Conservation (phyloP, 331 rosid genomes). For the Malus hybrid region DNA sequence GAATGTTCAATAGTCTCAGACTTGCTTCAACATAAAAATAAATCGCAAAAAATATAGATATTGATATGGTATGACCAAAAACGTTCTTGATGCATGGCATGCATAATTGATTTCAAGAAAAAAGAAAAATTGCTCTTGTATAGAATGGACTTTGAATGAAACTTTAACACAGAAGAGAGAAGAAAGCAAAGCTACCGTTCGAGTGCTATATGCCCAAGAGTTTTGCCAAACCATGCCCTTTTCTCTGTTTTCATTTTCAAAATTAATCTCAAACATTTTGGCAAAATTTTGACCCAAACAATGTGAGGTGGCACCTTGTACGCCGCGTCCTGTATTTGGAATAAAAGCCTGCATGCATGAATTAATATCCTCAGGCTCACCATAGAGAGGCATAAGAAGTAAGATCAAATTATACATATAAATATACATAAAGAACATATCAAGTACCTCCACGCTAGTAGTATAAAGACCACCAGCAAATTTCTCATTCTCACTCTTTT, state of each 20-base stretch:
- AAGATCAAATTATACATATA: not conserved
- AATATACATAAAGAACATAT: not conserved
- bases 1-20: not conserved
- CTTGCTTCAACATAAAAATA: not conserved
- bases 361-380: not conserved
- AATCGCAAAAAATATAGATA: not conserved
- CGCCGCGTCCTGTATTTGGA: conserved; percentile 93
- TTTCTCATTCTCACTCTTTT: conserved; percentile 93
- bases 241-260: conserved; percentile 90
- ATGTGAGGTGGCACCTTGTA: conserved; percentile 98
- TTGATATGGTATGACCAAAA: not conserved
- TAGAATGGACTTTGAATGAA: not conserved
- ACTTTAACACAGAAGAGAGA: not conserved
- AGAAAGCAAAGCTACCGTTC: conserved; percentile 52
- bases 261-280: conserved; percentile 91
- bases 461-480: conserved; percentile 99
- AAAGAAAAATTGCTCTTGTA: not conserved
- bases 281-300: conserved; percentile 97
- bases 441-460: conserved; percentile 82
- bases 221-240: conserved; percentile 94
- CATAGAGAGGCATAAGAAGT: not conserved
- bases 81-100: not conserved
- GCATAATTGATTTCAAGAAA: not conserved
- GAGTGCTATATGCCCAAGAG: conserved; percentile 97
- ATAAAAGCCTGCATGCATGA: conserved; percentile 66